These are phyloP conservation scores for Penicillium sp. DNA, from an alignment of 2,329 filamentous ascomycete genomes.

Conservation along the genomic window DNA sequence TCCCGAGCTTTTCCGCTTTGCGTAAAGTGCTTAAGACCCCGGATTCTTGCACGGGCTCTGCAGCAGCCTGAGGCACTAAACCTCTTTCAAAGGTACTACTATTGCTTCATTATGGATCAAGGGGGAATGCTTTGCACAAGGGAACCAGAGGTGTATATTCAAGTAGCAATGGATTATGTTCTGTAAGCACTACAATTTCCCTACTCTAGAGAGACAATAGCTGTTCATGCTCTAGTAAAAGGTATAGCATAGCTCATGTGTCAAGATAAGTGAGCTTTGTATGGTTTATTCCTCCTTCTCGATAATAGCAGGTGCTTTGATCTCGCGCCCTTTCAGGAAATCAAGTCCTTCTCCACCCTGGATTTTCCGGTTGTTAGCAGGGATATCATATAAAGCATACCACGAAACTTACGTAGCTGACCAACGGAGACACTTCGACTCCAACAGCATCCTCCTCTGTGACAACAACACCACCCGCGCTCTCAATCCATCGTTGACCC, in stretches of 20 bases:
- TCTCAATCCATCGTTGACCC: slow-evolving; percentile 82
- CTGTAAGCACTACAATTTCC: background rate
- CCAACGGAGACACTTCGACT: slow-evolving; percentile 87
- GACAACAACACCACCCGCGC: slow-evolving; percentile 75
- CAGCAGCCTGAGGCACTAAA: slow-evolving; percentile 27
- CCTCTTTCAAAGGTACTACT: slow-evolving; percentile 14
- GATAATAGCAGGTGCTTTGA: slow-evolving; percentile 68
- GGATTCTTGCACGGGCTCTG: slow-evolving; percentile 25
- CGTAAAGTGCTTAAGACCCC: slow-evolving; percentile 37
- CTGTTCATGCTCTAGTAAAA: slow-evolving; percentile 2
- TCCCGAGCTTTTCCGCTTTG: slow-evolving; percentile 47
- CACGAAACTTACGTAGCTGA: slow-evolving; percentile 82
- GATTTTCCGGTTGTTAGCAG: slow-evolving; percentile 23
- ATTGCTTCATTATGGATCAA: background rate
- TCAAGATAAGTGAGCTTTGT: background rate
- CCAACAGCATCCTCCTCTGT: slow-evolving; percentile 67
- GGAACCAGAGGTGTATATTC: background rate
- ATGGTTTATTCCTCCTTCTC: slow-evolving; percentile 59
- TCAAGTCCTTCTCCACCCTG: slow-evolving; percentile 67
- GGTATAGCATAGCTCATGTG: background rate
- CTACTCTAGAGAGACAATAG: background rate
- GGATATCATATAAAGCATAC: background rate
- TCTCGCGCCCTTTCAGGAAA: slow-evolving; percentile 62
- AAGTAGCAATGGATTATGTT: background rate
- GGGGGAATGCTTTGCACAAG: background rate